Evolutionary conservation across 192 early-diverging fungal species (phyloP), one percentile per base, ranked within the genome.

Genomic region (Coemansia sp.): DNA sequence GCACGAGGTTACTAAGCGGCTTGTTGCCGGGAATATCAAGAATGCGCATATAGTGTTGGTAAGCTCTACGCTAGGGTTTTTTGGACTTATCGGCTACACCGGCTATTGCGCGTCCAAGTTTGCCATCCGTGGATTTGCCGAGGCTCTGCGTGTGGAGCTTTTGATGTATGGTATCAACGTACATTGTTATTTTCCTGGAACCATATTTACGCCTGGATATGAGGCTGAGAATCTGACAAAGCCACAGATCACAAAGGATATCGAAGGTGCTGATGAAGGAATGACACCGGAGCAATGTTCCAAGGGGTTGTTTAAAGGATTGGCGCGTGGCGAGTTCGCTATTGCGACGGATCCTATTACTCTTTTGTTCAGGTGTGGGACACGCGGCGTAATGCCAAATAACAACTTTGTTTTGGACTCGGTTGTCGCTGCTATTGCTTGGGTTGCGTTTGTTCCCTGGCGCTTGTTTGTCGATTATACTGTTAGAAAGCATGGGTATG

Each of bases 121-220:
- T 62, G 91, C 91, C 29, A 61, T 93, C 7, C 87, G 88, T 45
- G 90, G 90, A 34, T 70, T 93, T 57, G 87, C 87, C 5, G 91
- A 93, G 67, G 76, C 83, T 0, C 69, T 93, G 20, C 83, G 90
- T 2, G 82, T 85, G 48, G 91, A 93, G 66, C 69, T 90, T 34
- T 69, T 76, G 49, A 73, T 84, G 33, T 87, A 93, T 65, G 76
- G 61, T 4, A 91, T 93, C 67, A 64, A 67, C 30, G 82, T 87
- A 11, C 89, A 91, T 54, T 87, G 89, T 65, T 92, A 87, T 61
- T 90, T 87, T 58, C 88, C 91, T 0, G 91, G 89, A 14, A 87
- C 82, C 0, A 91, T 92, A 51, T 77, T 84, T 31, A 85, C 88
- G 2, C 89, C 89, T 42, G 91, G 91, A 11, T 91, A 83, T 59